Evolutionary conservation across 106 monocot genomes (phyloP), one percentile per base, ranked within the genome.

Genomic region (Narthecium ossifragum): DNA sequence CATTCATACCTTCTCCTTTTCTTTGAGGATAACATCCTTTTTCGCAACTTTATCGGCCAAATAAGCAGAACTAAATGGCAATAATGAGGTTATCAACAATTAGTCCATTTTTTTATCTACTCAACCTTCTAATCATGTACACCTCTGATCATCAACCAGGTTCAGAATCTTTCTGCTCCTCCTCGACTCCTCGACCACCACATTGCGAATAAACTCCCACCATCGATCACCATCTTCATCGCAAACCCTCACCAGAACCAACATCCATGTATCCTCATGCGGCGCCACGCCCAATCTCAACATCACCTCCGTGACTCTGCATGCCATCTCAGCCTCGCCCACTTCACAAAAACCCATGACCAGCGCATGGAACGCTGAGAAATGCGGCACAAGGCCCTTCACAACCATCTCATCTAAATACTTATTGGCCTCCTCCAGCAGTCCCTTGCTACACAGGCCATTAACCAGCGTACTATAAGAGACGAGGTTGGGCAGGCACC

Each of bases 201-300:
- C 62, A 28, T 63, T n/a, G n/a, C n/a, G n/a, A n/a, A n/a, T n/a
- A n/a, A n/a, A n/a, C n/a, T n/a, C n/a, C n/a, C n/a, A n/a, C n/a
- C n/a, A n/a, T n/a, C n/a, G n/a, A 21, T 27, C 29, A 28, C 52
- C 56, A 21, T 76, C 63, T 20, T 65, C 57, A 25, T 31, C 46
- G 24, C 80, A 84, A 26, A 79, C 55, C 30, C 71, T 61, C 0
- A 61, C 57, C 29, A 74, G 15, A 10, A 75, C 43, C 63, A 75
- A 59, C 34, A 53, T 33, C 90, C 96, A 98, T 29, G 80, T 81
- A 17, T 91, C 86, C 45, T 37, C 40, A 65, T 98, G 98, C 20
- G 91, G 98, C 0, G 46, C 39, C 28, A 91, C 73, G 6, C 87
- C 87, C 15, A 60, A 38, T 48, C 63, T 60, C 60, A 98, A 47